Evolutionary conservation across 2,329 filamentous ascomycete species (phyloP).

Genomic region (Fusarium metavorans): DNA sequence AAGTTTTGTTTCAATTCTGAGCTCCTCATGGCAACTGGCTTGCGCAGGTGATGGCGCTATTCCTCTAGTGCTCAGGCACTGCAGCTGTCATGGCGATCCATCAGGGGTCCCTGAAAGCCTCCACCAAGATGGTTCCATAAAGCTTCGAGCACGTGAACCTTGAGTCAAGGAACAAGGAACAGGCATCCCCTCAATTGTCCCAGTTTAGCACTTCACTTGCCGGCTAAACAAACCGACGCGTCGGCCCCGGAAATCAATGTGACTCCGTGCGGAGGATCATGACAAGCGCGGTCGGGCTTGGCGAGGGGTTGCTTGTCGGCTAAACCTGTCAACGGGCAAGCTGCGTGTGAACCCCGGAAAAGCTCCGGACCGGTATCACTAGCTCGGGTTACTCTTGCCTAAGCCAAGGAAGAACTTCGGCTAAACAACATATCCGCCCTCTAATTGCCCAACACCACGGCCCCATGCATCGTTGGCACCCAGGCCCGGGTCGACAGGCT

Average conservation of each 20-base stretch:
- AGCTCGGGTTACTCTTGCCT: slow-evolving; percentile 9
- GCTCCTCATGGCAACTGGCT: slow-evolving; percentile 1
- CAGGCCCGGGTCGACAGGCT: slow-evolving; percentile 14
- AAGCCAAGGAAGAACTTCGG: slow-evolving; percentile 26
- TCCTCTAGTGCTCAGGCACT: slow-evolving; percentile 26
- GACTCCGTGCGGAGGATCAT: neutral
- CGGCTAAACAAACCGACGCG: neutral
- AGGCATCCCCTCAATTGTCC: slow-evolving; percentile 5
- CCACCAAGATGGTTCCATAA: slow-evolving; percentile 16
- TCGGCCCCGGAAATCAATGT: neutral
- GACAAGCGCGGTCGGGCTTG: neutral
- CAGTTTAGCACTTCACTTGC: neutral
- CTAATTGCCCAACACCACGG: slow-evolving; percentile 38
- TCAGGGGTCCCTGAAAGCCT: slow-evolving; percentile 26
- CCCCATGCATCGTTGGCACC: slow-evolving; percentile 4
- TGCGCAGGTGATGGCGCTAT: slow-evolving; percentile 22
- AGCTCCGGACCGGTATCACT: slow-evolving; percentile 18
- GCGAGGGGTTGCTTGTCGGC: neutral
- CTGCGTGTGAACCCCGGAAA: slow-evolving; percentile 28
- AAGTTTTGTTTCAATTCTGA: neutral
- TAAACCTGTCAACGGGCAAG: slow-evolving; percentile 16
- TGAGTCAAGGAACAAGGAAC: slow-evolving; percentile 1
- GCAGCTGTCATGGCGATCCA: slow-evolving; percentile 39
- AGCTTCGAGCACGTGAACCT: neutral
- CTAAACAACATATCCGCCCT: neutral